Conservation (phyloP, 192 early-diverging fungal genomes). For the Coemansia pectinata region DNA sequence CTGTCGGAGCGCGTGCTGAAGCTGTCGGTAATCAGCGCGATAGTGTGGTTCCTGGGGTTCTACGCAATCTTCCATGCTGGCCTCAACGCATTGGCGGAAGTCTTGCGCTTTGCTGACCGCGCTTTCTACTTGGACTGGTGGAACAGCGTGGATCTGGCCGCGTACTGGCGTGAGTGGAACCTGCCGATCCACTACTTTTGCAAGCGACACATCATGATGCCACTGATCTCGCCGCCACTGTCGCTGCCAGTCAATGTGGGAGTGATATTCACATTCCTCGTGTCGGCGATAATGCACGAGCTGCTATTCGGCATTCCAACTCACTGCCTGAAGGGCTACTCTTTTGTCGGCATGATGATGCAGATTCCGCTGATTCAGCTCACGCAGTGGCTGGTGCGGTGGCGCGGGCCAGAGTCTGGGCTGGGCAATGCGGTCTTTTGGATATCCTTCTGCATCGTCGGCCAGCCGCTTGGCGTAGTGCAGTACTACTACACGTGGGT, state of each 20-base stretch:
- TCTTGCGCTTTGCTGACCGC: conserved; percentile 84
- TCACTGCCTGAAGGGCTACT: conserved; percentile 75
- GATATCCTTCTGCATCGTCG: conserved; percentile 79
- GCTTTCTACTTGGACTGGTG: conserved; percentile 90
- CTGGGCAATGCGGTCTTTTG: conserved; percentile 80
- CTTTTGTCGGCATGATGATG: conserved; percentile 77
- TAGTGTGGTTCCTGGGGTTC: conserved; percentile 91
- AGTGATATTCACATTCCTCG: conserved; percentile 68
- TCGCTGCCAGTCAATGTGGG: conserved; percentile 57
- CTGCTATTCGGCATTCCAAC: conserved; percentile 83
- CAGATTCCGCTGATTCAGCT: conserved; percentile 77
- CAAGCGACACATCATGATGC: conserved; percentile 87
- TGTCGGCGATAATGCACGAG: conserved; percentile 89
- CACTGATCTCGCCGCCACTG: conserved; percentile 68
- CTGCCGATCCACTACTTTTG: conserved; percentile 83
- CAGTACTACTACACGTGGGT: conserved; percentile 75
- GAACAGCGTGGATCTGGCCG: conserved; percentile 75
- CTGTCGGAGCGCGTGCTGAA: conserved; percentile 87
- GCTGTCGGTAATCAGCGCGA: conserved; percentile 71
- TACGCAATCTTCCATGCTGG: conserved; percentile 80
- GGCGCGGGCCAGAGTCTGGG: conserved; percentile 66
- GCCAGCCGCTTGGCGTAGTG: conserved; percentile 72
- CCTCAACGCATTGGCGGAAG: conserved; percentile 79
- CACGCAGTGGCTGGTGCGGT: conserved; percentile 66
- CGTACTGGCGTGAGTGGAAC: conserved; percentile 94